Base-by-base conservation (phyloP, 495 filamentous ascomycete genomes). In the Cladorrhinum samala region DNA sequence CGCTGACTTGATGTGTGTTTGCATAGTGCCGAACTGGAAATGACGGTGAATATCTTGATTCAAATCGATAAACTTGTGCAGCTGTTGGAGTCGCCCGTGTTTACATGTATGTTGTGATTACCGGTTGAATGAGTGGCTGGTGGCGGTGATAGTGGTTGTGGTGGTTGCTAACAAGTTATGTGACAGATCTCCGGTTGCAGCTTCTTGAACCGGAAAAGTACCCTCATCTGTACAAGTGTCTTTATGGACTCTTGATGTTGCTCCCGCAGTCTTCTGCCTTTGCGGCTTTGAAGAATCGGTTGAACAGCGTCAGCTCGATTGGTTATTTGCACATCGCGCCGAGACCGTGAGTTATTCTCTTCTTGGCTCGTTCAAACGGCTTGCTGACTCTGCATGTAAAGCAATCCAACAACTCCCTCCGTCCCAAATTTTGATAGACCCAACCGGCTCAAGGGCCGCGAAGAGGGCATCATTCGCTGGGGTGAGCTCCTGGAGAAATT, bases 51-150 rank as follows among this genome's bases (percentile, higher is more conserved):
- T 56, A 93, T 96, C 72, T 82, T 99, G 50, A 97, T 99, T 47
- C 94, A 99, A 67, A 95, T 99, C 63, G 94, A 99, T 69, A 99
- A 99, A 67, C 79, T 99, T 37, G 94, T 99, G 13, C 94, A 99
- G 70, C 82, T 99, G 2, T 80, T 99, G 6, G 94, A 99, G 66
- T 96, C 91, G 0, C 93, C 94, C 2, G 94, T 99, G 2, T 99
- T 97, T 64, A 99, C 94, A 38, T 97, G 89, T 92, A 66, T 56
- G 78, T n/a, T 57, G n/a, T 58, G 16, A 17, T 36, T 46, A 30
- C 36, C 16, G 14, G 11, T 27, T 20, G 20, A 6, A n/a, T 37
- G 27, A 2, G 13, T n/a, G 39, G 8, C 6, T 17, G 20, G 20
- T 16, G 33, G 17, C 9, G 19, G 30, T 40, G 14, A 38, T 24